Conservation (phyloP, 176 grass and related monocot genomes). For the Musa itinerans region DNA sequence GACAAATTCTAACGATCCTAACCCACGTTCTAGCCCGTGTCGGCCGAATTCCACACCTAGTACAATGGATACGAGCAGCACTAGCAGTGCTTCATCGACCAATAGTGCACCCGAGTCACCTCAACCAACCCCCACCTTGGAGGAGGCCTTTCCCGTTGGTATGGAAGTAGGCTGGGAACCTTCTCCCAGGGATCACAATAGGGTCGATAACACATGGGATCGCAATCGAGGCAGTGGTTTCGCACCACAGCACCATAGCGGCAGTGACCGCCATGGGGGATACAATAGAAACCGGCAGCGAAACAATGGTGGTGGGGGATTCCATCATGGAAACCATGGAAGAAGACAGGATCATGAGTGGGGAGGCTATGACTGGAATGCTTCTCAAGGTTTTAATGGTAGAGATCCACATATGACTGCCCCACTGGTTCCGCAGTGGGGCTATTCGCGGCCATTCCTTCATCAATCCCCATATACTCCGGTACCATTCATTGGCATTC, state of each 20-base stretch:
- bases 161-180: not conserved
- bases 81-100: not conserved
- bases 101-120: not conserved
- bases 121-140: not conserved
- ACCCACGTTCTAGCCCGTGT: not conserved
- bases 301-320: slow-evolving; percentile 13
- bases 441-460: slow-evolving; percentile 29
- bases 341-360: slow-evolving; percentile 16
- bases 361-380: slow-evolving; percentile 27
- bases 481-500: slow-evolving; percentile 25
- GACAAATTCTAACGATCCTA: not conserved
- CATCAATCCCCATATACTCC: slow-evolving; percentile 12
- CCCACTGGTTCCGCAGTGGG: slow-evolving; percentile 16
- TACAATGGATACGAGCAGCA: slow-evolving; percentile 15
- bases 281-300: not conserved
- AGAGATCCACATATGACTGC: slow-evolving; percentile 16
- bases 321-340: not conserved
- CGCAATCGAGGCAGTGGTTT: slow-evolving; percentile 7
- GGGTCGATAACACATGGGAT: not conserved
- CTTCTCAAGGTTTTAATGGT: slow-evolving; percentile 29
- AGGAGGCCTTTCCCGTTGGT: not conserved
- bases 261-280: not conserved
- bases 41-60: not conserved
- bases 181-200: not conserved
- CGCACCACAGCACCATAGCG: not conserved